phyloP scores from a whole-genome alignment of 139 green algal species.

The Coccomyxa sp. region DNA sequence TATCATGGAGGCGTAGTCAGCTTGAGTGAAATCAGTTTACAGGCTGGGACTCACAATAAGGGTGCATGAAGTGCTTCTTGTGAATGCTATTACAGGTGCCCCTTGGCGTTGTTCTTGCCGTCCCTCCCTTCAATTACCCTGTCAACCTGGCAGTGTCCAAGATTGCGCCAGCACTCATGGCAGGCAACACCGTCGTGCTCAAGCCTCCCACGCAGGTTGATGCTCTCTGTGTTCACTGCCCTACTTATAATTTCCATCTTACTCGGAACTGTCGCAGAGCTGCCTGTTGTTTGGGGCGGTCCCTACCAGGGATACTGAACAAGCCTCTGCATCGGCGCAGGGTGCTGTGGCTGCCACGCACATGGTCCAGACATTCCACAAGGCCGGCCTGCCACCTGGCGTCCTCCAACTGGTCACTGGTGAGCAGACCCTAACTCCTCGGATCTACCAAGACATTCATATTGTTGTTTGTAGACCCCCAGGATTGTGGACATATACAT shows the following conservation, averaged over 20 bases:
- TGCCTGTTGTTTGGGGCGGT: too few relatives aligned
- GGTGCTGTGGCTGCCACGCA: conserved; percentile 78
- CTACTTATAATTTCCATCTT: too few relatives aligned
- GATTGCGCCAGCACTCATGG: conserved; percentile 92
- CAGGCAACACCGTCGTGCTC: conserved; percentile 91
- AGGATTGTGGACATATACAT: too few relatives aligned
- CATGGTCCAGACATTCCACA: conserved; percentile 86
- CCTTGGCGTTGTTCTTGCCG: conserved; percentile 87
- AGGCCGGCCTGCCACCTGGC: conserved; percentile 77
- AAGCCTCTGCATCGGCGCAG: conserved; percentile 5
- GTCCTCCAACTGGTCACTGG: conserved; percentile 81
- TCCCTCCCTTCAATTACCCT: conserved; percentile 98
- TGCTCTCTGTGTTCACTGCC: neutral
- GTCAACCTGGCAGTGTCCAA: conserved; percentile 84
- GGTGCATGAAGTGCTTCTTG: neutral
- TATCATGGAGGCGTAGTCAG: too few relatives aligned
- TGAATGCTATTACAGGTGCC: conserved; percentile 57
- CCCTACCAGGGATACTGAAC: too few relatives aligned
- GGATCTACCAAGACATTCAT: neutral
- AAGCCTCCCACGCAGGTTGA: conserved; percentile 89
- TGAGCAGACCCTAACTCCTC: conserved; percentile 4
- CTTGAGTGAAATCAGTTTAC: too few relatives aligned
- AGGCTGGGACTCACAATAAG: too few relatives aligned
- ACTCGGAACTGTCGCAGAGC: too few relatives aligned
- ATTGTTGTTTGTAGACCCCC: too few relatives aligned